These are phyloP conservation scores for Neurospora tetraspora DNA, from an alignment of 495 filamentous ascomycete species.

Conservation along the genomic window DNA sequence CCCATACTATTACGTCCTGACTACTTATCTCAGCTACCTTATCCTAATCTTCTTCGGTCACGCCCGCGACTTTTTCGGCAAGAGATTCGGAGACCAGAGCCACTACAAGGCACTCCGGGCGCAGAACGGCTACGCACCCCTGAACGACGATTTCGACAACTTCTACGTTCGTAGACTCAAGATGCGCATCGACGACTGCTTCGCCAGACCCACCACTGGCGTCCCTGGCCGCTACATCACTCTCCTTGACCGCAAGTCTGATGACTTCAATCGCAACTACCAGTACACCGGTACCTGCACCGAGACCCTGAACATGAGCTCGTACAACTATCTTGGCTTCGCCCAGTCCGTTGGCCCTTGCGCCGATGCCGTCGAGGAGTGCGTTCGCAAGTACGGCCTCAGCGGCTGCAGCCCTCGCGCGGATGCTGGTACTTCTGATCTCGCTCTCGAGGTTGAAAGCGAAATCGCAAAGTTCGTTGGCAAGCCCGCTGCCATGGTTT, in stretches of 20 bases:
- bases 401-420: slow-evolving; percentile 67
- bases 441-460: slow-evolving; percentile 80
- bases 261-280: slow-evolving; percentile 84
- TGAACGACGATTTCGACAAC: slow-evolving; percentile 98
- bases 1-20: slow-evolving; percentile 90
- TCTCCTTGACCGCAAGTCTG: slow-evolving; percentile 73
- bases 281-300: slow-evolving; percentile 79
- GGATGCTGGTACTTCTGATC: slow-evolving; percentile 79
- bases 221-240: slow-evolving; percentile 93
- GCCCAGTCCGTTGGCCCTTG: slow-evolving; percentile 96
- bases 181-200: slow-evolving; percentile 92
- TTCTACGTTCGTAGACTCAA: slow-evolving; percentile 93
- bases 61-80: slow-evolving; percentile 94
- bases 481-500: slow-evolving; percentile 89
- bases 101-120: slow-evolving; percentile 76
- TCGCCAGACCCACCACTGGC: slow-evolving; percentile 80
- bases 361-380: slow-evolving; percentile 84
- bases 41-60: slow-evolving; percentile 94
- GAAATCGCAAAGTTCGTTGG: slow-evolving; percentile 84
- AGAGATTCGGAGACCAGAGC: slow-evolving; percentile 72
- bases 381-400: slow-evolving; percentile 74
- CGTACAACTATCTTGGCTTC: slow-evolving; percentile 98
- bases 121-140: slow-evolving; percentile 83
- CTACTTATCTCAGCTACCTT: slow-evolving; percentile 94
- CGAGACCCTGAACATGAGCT: slow-evolving; percentile 97